Evolutionary conservation across 345 rosid species (phyloP), one percentile per base, ranked within the genome.

Genomic region (Populus nigra): DNA sequence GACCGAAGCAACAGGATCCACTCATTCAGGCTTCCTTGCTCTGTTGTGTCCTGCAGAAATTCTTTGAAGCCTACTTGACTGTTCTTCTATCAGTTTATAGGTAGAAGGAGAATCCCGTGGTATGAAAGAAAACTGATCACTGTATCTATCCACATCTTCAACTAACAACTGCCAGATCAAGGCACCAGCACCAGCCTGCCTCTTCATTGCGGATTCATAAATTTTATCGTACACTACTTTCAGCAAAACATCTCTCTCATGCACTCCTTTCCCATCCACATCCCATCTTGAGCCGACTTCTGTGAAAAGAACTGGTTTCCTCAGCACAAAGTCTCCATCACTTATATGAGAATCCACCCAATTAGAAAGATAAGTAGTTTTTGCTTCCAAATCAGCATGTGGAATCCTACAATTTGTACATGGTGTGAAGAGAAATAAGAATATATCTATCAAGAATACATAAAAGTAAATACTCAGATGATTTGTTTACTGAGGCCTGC

Each of bases 231-330:
- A 83, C 18, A 81, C 78, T 3, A 39, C 77, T 73, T 82, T 75
- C 74, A 83, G 69, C 72, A 86, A 81, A 35, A 50, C 36, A 41
- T 83, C 82, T 66, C 76, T 79, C 25, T 81, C 76, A 59, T 67
- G 1, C 16, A 27, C 15, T 53, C 79, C 83, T 18, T 74, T 45
- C 71, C 71, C 71, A 67, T 23, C 81, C 45, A 15, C 68, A 66
- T 66, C 78, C 81, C 77, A 23, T 13, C 73, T 45, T 20, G 83
- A 86, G 49, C 88, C 86, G 67, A 86, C 80, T 82, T 86, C 88
- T 12, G 88, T 83, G 43, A 83, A 83, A 49, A 86, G 81, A 43
- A 86, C 81, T 9, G 88, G 88, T 73, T 86, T 86, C 76, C 76
- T 76, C 75, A 86, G 67, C 70, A 72, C 70, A 5, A n/a, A 1